These are phyloP conservation scores for Osmanthus fragrans DNA, from an alignment of 257 asterid species.

Conservation along the genomic window DNA sequence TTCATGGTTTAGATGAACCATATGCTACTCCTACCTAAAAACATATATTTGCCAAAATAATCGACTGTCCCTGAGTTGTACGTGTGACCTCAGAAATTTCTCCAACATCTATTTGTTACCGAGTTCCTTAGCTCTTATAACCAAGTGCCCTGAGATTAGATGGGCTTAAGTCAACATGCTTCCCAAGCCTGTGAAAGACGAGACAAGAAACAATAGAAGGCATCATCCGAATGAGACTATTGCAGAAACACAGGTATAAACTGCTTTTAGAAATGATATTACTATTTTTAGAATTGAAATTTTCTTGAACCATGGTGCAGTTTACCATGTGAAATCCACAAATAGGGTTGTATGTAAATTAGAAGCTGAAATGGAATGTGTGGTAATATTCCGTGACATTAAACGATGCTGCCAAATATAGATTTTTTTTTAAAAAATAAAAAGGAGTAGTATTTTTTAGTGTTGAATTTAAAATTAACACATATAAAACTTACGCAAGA, in stretches of 20 bases:
- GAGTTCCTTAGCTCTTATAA: conserved; percentile 46
- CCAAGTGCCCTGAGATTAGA: conserved; percentile 72
- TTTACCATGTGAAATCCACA: background rate
- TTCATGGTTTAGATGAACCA: conserved; percentile 6
- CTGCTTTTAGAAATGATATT: background rate
- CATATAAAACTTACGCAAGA: conserved; percentile 65
- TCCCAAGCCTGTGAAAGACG: conserved; percentile 65
- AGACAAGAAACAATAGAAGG: background rate
- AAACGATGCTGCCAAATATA: background rate
- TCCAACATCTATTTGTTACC: background rate
- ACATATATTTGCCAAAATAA: conserved; percentile 10
- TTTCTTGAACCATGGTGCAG: background rate
- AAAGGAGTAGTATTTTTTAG: background rate
- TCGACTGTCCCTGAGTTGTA: background rate
- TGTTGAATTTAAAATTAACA: background rate
- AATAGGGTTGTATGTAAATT: background rate
- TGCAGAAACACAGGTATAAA: background rate
- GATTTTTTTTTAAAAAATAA: background rate
- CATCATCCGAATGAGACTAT: conserved; percentile 2
- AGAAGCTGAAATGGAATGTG: background rate
- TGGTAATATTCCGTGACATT: background rate
- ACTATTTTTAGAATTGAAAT: background rate
- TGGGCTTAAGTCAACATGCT: conserved; percentile 58
- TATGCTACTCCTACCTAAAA: background rate
- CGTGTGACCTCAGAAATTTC: background rate